Base-by-base conservation (phyloP, 1,139 yeast species). In the Pichia cactophila region DNA sequence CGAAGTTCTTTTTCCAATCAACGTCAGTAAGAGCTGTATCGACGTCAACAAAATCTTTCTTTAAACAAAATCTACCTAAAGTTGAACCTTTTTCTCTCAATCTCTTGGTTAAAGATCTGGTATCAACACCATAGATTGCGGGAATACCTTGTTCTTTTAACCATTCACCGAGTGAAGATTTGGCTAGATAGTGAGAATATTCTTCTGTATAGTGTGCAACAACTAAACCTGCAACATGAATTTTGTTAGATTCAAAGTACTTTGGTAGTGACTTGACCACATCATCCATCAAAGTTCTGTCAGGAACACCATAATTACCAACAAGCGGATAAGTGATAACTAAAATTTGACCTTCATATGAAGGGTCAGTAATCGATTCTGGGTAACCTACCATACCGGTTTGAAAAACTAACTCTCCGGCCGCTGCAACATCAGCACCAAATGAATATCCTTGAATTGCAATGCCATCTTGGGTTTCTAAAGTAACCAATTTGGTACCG, bases 341-440 rank as follows among this genome's bases (percentile, higher is more conserved):
- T 68, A 94, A 79, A 63, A 94, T 90, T 73, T 94, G 99, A 57
- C 98, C 98, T 66, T 87, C 94, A 69, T 94, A 94, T 46, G 98
- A 92, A 56, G 99, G 98, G 72, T 94, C 99, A 47, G 98, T 90
- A 67, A 94, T 80, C 54, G 97, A 84, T 71, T 94, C 99, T 44
- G 98, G 98, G 69, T 94, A 94, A 57, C 99, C 99, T 61, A 92
- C 98, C 98, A 94, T 94, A 75, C 98, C 98, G 56, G 99, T 94
- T 72, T 92, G 98, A 80, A 94, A 94, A 56, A 94, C 99, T 65
- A 92, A 80, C 74, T 94, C 99, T 77, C 99, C 99, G 53, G 98
- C 95, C 51, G 83, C 81, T 36, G 92, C 71, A 54, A 75, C 80
- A 56, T 84, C 84, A 52, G 98, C 97, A 75, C 99, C 99, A 61